A percentile compares a stretch with the other conserved stretches of the same genome.
These are phyloP conservation scores for Capronia coronata DNA, from an alignment of 2,329 filamentous ascomycete genomes.

Conservation along the genomic window DNA sequence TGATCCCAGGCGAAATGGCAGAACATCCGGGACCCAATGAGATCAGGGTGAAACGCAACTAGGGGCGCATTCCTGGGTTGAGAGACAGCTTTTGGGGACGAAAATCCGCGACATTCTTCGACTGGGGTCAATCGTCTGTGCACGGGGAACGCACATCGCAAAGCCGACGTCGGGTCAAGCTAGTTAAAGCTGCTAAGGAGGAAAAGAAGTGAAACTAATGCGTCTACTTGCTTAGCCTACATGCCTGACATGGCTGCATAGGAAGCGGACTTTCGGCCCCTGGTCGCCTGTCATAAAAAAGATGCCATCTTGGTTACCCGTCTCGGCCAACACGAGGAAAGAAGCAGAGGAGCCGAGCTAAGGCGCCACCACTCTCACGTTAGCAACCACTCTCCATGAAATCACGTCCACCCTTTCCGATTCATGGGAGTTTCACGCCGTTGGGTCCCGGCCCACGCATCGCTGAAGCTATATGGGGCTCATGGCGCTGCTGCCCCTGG, in stretches of 20 bases:
- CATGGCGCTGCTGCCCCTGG: not conserved
- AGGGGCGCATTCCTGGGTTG: not conserved
- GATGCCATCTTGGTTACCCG: constrained; percentile 3
- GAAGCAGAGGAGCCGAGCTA: not conserved
- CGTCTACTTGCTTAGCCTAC: constrained; percentile 4
- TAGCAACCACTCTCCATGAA: not conserved
- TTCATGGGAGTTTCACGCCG: constrained; percentile 3
- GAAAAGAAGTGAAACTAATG: constrained; percentile 3
- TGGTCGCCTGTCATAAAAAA: constrained; percentile 12
- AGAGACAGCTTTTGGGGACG: not conserved
- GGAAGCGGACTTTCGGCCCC: constrained; percentile 12
- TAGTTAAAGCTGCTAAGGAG: constrained; percentile 1
- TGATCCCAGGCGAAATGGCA: constrained; percentile 20
- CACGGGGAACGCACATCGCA: constrained; percentile 5
- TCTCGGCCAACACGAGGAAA: not conserved
- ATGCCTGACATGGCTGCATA: constrained; percentile 24
- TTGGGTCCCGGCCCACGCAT: constrained; percentile 1
- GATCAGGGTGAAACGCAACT: constrained; percentile 6
- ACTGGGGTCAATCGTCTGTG: not conserved
- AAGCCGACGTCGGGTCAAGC: constrained; percentile 19
- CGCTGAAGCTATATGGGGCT: not conserved
- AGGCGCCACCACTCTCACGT: not conserved
- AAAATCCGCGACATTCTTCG: not conserved
- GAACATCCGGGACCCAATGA: constrained; percentile 18
- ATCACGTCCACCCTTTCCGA: constrained; percentile 1